phyloP scores from a whole-genome alignment of 768 basidiomycete genomes.

The Termitomyces sp. region DNA sequence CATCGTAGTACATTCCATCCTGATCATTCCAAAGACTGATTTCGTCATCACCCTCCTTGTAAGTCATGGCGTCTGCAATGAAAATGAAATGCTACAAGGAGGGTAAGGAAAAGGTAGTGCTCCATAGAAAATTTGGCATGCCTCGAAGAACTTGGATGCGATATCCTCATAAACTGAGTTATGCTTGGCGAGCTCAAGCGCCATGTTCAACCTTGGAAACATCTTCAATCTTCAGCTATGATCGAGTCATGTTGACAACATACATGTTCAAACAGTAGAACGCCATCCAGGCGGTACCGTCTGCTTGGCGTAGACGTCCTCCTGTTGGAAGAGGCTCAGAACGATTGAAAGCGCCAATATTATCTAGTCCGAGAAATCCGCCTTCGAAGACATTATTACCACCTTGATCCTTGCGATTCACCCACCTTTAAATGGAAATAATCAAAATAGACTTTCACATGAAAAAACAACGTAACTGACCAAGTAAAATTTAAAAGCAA shows the following conservation, averaged over 20 bases:
- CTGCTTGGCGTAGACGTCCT: constrained; percentile 90
- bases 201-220: constrained; percentile 80
- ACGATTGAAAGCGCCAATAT: constrained; percentile 97
- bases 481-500: constrained; percentile 95
- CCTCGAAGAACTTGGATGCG: constrained; percentile 96
- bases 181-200: constrained; percentile 95
- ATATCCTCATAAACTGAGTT: constrained; percentile 98
- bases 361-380: constrained; percentile 96
- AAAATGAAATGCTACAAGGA: constrained; percentile 83
- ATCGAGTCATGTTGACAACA: constrained; percentile 15
- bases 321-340: constrained; percentile 96
- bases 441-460: not conserved
- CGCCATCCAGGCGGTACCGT: constrained; percentile 99
- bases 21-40: constrained; percentile 91
- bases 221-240: not conserved
- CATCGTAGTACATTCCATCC: constrained; percentile 99
- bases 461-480: constrained; percentile 31
- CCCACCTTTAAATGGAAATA: constrained; percentile 62
- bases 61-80: constrained; percentile 99
- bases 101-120: not conserved
- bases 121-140: constrained; percentile 18
- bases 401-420: constrained; percentile 93
- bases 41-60: constrained; percentile 70
- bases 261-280: constrained; percentile 98
- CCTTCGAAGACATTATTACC: constrained; percentile 98